A percentile compares a stretch with the other conserved stretches of the same genome.
Conservation (phyloP, 148 eudicot genomes). For the Polygonum aviculare region DNA sequence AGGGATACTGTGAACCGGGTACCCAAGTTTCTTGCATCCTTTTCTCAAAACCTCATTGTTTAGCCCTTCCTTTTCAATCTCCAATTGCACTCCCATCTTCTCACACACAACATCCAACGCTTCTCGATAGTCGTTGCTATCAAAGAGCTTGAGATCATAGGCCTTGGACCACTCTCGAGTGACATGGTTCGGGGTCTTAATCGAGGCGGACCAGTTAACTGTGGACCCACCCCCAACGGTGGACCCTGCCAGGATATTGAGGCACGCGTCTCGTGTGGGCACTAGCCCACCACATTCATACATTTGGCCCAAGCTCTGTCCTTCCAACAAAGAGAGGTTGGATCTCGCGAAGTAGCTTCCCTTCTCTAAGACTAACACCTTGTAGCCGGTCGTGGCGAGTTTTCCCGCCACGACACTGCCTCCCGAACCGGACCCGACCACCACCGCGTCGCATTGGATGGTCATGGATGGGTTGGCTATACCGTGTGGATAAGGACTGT, state of each 20-base stretch:
- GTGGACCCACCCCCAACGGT: slow-evolving; percentile 79
- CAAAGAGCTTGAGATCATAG: slow-evolving; percentile 36
- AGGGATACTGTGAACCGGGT: slow-evolving; percentile 34
- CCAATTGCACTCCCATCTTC: slow-evolving; percentile 66
- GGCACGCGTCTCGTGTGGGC: slow-evolving; percentile 36
- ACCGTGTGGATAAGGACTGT: background rate
- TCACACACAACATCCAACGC: slow-evolving; percentile 61
- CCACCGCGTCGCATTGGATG: slow-evolving; percentile 56
- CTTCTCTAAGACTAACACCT: slow-evolving; percentile 63
- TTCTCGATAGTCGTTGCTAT: slow-evolving; percentile 30
- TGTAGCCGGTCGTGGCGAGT: slow-evolving; percentile 56
- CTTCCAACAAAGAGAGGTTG: slow-evolving; percentile 56
- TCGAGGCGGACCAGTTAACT: slow-evolving; percentile 70
- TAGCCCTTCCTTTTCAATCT: slow-evolving; percentile 46
- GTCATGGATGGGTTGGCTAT: slow-evolving; percentile 23
- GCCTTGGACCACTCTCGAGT: slow-evolving; percentile 41
- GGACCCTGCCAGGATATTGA: slow-evolving; percentile 49
- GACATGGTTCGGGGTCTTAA: slow-evolving; percentile 51
- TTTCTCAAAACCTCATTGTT: slow-evolving; percentile 45
- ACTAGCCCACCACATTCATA: slow-evolving; percentile 48
- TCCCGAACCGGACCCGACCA: slow-evolving; percentile 72
- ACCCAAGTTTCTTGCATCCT: slow-evolving; percentile 63
- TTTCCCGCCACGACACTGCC: slow-evolving; percentile 64
- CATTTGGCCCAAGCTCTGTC: slow-evolving; percentile 51
- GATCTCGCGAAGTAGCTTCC: slow-evolving; percentile 52